Base-by-base conservation (phyloP, 2,329 filamentous ascomycete genomes). In the Colletotrichum chlorophyti region DNA sequence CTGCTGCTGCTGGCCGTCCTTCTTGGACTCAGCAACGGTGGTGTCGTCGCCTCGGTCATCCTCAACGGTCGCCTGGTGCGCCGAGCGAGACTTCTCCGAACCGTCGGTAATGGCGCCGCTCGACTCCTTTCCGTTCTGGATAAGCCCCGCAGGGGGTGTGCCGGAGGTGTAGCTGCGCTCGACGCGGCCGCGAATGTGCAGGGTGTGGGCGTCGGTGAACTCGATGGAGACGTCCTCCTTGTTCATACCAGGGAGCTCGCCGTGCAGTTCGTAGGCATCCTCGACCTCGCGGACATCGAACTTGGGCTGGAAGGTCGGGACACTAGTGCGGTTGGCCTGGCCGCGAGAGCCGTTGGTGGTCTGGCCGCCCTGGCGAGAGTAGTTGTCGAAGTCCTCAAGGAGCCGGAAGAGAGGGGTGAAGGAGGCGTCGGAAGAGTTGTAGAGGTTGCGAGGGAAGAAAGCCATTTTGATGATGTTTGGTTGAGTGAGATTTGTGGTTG, bases 211-310 rank as follows among this genome's bases (percentile, higher is more conserved):
- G 70, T 94, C 90, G 58, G 85, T 87, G 80, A 93, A 94, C 69
- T 94, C 90, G 69, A 94, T 90, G 70, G 83, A 79, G 68, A 95
- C 79, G 68, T 93, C 80, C 66, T 91, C 86, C 76, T 91, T 90
- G 62, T 84, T 83, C 65, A 93, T 79, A 53, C 91, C 91, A 0
- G 91, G 88, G 6, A 94, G 84, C 74, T 94, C 91, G 67, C 91
- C 91, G 66, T 93, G 86, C 17, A 94, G 87, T 74, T 94, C 88
- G 70, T 92, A 94, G 63, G 78, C 72, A 6, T 85, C 75, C 60
- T 83, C 82, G 11, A 83, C 84, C 77, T 95, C 91, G 71, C 84
- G 87, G 61, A 93, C 81, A 67, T 94, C 91, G 69, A 94, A 94
- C 74, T 87, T 89, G 52, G 91, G 91, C 57, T 84, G 83, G 83